Evolutionary conservation across 768 basidiomycete genomes (phyloP).

Genomic region (Leccinum imitatum): DNA sequence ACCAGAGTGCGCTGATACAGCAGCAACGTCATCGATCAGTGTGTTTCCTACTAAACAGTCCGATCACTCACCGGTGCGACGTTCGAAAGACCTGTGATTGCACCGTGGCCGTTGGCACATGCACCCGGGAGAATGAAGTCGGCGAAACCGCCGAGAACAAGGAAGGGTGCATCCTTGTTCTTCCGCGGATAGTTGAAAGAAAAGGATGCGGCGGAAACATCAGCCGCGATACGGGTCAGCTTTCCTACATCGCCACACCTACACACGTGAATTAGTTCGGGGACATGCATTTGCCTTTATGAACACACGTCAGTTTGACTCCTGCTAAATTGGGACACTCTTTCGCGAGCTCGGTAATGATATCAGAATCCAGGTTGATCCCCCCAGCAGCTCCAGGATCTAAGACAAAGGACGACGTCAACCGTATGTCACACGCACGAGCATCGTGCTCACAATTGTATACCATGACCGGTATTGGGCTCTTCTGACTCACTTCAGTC

Average conservation of each 20-base stretch:
- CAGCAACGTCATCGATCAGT: background rate
- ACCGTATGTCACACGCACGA: background rate
- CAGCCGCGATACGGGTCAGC: constrained; percentile 77
- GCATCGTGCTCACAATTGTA: constrained; percentile 68
- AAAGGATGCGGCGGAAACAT: constrained; percentile 60
- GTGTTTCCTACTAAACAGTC: background rate
- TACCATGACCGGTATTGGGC: constrained; percentile 83
- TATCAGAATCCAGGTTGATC: constrained; percentile 88
- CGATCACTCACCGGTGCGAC: constrained; percentile 61
- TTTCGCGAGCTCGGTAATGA: constrained; percentile 75
- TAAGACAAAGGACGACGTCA: constrained; percentile 29
- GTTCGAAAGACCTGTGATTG: constrained; percentile 88
- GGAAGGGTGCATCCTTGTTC: constrained; percentile 65
- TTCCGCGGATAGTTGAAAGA: constrained; percentile 61
- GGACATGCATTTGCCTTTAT: background rate
- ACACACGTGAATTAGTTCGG: constrained; percentile 13
- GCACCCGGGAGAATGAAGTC: constrained; percentile 80
- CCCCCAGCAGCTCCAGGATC: constrained; percentile 87
- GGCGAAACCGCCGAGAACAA: constrained; percentile 82
- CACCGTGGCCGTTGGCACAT: constrained; percentile 77
- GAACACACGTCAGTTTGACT: constrained; percentile 82
- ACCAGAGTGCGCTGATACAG: constrained; percentile 51
- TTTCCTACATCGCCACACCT: constrained; percentile 94
- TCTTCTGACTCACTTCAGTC: constrained; percentile 72
- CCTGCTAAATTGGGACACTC: constrained; percentile 79